A percentile compares a stretch with the other conserved stretches of the same genome.
phyloP scores from a whole-genome alignment of 2,329 filamentous ascomycete species.

The Alternaria brassicicola region DNA sequence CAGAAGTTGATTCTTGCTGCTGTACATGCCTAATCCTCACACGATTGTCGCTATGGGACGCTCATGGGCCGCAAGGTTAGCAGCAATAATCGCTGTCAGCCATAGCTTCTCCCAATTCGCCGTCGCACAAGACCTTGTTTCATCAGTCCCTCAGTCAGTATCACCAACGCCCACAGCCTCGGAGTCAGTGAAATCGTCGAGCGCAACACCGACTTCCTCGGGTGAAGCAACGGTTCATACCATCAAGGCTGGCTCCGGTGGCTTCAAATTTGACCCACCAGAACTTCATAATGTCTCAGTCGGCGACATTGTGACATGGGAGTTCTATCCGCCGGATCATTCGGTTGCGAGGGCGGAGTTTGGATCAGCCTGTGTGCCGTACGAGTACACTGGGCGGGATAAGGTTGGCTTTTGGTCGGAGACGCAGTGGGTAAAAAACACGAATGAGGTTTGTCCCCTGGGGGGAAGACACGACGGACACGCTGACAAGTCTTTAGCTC shows the following conservation, averaged over 20 bases:
- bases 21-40: background rate
- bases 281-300: constrained; percentile 43
- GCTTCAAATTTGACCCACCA: constrained; percentile 47
- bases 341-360: constrained; percentile 52
- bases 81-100: constrained; percentile 14
- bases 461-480: background rate
- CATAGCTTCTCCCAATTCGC: constrained; percentile 9
- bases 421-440: constrained; percentile 31
- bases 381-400: constrained; percentile 38
- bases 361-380: constrained; percentile 49
- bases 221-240: constrained; percentile 35
- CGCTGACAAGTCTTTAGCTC: constrained; percentile 24
- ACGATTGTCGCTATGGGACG: constrained; percentile 12
- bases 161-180: background rate
- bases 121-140: constrained; percentile 6
- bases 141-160: background rate
- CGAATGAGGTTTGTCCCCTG: constrained; percentile 31
- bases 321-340: constrained; percentile 53
- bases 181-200: constrained; percentile 7
- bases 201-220: constrained; percentile 22
- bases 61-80: constrained; percentile 17
- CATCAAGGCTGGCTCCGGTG: constrained; percentile 46
- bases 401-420: constrained; percentile 44
- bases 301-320: constrained; percentile 48
- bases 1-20: background rate